Conservation (phyloP, 1,284 basidiomycete genomes). For the Ustilago hordei region DNA sequence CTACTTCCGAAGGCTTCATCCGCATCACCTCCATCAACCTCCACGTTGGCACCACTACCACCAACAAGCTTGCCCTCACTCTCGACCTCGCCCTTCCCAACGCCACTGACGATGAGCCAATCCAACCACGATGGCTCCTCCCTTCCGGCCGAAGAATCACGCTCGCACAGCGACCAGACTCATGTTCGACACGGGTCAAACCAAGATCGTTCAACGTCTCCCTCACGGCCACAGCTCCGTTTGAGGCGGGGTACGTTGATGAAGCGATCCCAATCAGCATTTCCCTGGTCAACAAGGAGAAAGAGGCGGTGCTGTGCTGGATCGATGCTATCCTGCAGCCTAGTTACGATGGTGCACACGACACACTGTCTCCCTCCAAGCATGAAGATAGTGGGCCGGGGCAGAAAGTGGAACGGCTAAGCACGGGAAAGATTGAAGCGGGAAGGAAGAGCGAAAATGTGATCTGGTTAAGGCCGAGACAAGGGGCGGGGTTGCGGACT, state of each 20-base stretch:
- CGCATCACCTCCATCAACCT: not conserved
- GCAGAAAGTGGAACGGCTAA: not conserved
- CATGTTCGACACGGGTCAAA: slow-evolving; percentile 10
- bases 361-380: not conserved
- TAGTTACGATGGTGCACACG: slow-evolving; percentile 34
- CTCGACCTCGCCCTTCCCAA: not conserved
- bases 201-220: slow-evolving; percentile 17
- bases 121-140: slow-evolving; percentile 12
- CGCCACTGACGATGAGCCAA: not conserved
- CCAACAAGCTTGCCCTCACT: not conserved
- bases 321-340: slow-evolving; percentile 33
- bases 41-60: not conserved
- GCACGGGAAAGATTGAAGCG: slow-evolving; percentile 1
- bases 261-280: slow-evolving; percentile 28
- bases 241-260: slow-evolving; percentile 20
- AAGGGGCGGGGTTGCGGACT: slow-evolving; percentile 13
- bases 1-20: not conserved
- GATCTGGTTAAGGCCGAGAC: slow-evolving; percentile 18
- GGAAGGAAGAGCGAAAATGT: slow-evolving; percentile 6
- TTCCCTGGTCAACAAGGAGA: slow-evolving; percentile 29
- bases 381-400: not conserved
- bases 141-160: slow-evolving; percentile 3
- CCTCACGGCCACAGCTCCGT: not conserved
- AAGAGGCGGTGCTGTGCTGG: not conserved
- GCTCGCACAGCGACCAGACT: slow-evolving; percentile 15